phyloP scores from a whole-genome alignment of 805 yeast genomes.

The Tetrapisispora taiwanensis region DNA sequence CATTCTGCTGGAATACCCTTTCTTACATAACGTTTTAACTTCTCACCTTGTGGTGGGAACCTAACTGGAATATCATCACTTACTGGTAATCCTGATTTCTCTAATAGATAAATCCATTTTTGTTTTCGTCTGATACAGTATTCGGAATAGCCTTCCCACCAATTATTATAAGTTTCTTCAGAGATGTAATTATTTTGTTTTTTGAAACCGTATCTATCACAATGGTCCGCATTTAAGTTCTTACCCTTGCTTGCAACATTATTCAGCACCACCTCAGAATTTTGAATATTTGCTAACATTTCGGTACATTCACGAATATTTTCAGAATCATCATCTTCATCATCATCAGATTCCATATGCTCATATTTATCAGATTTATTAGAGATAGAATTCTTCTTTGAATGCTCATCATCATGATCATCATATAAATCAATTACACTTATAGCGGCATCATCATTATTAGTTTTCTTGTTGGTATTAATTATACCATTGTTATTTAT shows the following conservation, averaged over 20 bases:
- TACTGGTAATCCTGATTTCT: slow-evolving; percentile 51
- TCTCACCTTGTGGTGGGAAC: slow-evolving; percentile 72
- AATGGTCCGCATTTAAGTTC: slow-evolving; percentile 11
- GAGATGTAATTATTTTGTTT: slow-evolving; percentile 49
- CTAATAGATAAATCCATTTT: slow-evolving; percentile 67
- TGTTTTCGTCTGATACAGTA: slow-evolving; percentile 54
- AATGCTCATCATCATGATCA: slow-evolving; percentile 22
- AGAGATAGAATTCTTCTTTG: slow-evolving; percentile 1
- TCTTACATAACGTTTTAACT: slow-evolving; percentile 68
- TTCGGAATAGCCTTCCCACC: slow-evolving; percentile 64
- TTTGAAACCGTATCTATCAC: slow-evolving; percentile 83
- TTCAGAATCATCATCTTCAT: slow-evolving; percentile 1
- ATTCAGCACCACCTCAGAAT: slow-evolving; percentile 1
- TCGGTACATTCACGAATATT: neutral
- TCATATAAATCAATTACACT: slow-evolving; percentile 33
- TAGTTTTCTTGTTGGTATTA: neutral
- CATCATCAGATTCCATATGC: slow-evolving; percentile 5
- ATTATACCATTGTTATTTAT: neutral
- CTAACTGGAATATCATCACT: slow-evolving; percentile 45
- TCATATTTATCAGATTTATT: slow-evolving; percentile 5
- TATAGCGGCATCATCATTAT: slow-evolving; percentile 21
- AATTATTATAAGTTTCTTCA: slow-evolving; percentile 49
- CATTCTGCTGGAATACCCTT: slow-evolving; percentile 95
- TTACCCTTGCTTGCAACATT: neutral
- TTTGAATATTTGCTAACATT: neutral